Base-by-base conservation (phyloP, 2,329 filamentous ascomycete genomes). In the Sporothrix dimorphospora region DNA sequence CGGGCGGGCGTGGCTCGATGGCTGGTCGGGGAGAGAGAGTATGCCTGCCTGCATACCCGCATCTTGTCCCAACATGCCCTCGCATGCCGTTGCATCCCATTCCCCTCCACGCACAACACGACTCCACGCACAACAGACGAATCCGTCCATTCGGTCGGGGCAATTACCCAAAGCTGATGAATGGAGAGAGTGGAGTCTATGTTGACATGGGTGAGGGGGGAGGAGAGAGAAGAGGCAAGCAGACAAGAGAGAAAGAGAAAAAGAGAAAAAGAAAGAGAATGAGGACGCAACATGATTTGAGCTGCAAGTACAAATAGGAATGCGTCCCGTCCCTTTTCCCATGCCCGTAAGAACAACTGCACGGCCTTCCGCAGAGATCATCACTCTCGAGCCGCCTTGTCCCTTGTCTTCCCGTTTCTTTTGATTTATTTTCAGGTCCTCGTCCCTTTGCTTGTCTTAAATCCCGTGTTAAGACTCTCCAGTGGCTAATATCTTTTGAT, bases 341-440 rank as follows among this genome's bases (percentile, higher is more conserved):
- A 19, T 4, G 53, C 2, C 40, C n/a, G 21, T 19, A 59, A n/a
- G 40, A 45, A 27, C 40, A 30, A 67, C 45, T 42, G 47, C 51
- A 57, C 66, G 49, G 49, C 47, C 66, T n/a, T 57, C 30, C 66
- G 47, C 47, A 69, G 49, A 40, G 66, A 69, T 69, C 66, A 55
- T 30, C 66, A 68, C 27, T 69, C 66, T 55, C n/a, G 8, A 55
- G 49, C 49, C 47, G 47, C 49, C 49, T 24, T 69, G 12, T 27
- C 61, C 38, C n/a, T 42, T 53, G 9, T 19, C 38, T 42, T 42
- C 8, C 38, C 21, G 42, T 65, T 4, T 24, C 4, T n/a, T 40
- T 61, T 42, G 19, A 61, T 12, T n/a, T 7, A 5, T 42, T 14
- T 34, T 16, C 21, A 14, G n/a, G n/a, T n/a, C 38, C 40, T 1